Percentiles rank a stretch among this genome's conserved stretches.
Evolutionary conservation across 2,329 filamentous ascomycete species (phyloP).

Genomic region (Monilinia fructicola): DNA sequence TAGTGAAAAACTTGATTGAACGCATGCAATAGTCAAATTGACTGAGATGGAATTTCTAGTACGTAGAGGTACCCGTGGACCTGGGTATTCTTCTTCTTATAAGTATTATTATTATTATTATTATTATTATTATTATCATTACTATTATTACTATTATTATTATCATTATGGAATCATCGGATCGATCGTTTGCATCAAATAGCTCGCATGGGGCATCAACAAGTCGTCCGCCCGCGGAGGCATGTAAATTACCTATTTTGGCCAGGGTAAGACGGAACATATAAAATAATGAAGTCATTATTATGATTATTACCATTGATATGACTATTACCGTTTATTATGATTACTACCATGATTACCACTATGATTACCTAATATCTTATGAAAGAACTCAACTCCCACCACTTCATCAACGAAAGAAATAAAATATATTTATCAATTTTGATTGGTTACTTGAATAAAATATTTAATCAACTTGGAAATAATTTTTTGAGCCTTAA

Average conservation of each 20-base stretch:
- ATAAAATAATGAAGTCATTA: constrained; percentile 8
- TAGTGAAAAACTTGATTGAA: constrained; percentile 14
- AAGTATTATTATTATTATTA: no score
- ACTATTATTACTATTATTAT: no score
- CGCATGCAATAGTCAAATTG: constrained; percentile 14
- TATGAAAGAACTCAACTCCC: neutral
- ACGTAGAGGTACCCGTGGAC: no score
- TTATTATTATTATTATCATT: no score
- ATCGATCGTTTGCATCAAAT: constrained; percentile 23
- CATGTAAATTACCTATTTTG: neutral
- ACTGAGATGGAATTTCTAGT: neutral
- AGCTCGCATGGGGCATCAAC: neutral
- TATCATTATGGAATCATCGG: constrained; percentile 14
- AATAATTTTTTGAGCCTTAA: neutral
- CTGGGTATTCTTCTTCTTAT: no score
- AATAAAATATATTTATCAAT: neutral
- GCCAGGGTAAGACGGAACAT: neutral
- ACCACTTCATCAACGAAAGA: neutral
- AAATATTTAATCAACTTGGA: neutral
- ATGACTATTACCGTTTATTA: neutral
- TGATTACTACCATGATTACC: neutral
- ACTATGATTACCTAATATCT: neutral
- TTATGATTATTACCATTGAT: neutral
- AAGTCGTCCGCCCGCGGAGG: no score
- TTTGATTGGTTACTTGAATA: neutral